Conservation (phyloP, 2,329 filamentous ascomycete species). For the Colletotrichum sp. region DNA sequence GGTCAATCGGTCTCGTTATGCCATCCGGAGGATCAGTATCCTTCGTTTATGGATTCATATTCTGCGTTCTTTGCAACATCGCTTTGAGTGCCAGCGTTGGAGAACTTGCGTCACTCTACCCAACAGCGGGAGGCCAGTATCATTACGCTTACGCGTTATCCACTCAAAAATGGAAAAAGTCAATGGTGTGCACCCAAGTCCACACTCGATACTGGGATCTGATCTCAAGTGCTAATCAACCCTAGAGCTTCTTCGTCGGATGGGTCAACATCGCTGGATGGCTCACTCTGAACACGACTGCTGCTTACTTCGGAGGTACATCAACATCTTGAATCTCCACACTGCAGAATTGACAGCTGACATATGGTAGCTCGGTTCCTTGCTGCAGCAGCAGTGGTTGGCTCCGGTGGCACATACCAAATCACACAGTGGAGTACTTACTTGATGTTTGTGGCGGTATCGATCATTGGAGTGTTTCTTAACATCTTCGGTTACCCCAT, state of each 20-base stretch:
- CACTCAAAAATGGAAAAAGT: conserved; percentile 40
- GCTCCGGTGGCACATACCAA: conserved; percentile 40
- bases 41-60: conserved; percentile 50
- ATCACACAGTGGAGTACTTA: conserved; percentile 45
- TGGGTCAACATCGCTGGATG: conserved; percentile 53
- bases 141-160: conserved; percentile 48
- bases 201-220: rapidly evolving
- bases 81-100: conserved; percentile 46
- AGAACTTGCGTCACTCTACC: conserved; percentile 49
- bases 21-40: conserved; percentile 46
- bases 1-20: conserved; percentile 45
- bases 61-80: conserved; percentile 50
- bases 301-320: conserved; percentile 46
- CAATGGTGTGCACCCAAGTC: conserved; percentile 31
- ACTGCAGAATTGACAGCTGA: not conserved
- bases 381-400: conserved; percentile 44
- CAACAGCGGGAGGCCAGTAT: conserved; percentile 52
- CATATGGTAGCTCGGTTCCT: conserved; percentile 42
- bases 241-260: conserved; percentile 47
- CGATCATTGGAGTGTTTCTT: conserved; percentile 39
- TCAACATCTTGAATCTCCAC: not conserved
- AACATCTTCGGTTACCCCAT: conserved; percentile 48
- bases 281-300: conserved; percentile 48
- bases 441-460: conserved; percentile 44
- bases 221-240: not conserved